Evolutionary conservation across 225 moss, liverwort and hornwort genomes (phyloP), one percentile per base, ranked within the genome.

Genomic region (Anthoceros angustus): DNA sequence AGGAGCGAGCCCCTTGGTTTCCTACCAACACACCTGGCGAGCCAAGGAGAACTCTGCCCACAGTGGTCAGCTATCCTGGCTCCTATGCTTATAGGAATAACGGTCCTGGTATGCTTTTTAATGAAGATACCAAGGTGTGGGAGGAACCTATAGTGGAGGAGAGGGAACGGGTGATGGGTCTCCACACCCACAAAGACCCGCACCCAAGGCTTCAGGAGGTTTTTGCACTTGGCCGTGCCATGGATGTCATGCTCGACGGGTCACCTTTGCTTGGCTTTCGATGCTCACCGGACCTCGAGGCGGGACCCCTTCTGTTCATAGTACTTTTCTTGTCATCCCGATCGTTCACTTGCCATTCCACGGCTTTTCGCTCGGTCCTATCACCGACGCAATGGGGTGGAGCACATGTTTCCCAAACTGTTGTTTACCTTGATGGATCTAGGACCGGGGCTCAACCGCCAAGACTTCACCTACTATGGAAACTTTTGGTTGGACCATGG

Each of bases 1-100:
- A 62, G 42, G 69, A 62, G 9, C 0, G 20, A 23, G 4, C 61
- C 5, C 40, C 62, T 9, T 70, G 69, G 69, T 41, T 62, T 20
- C 20, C 12, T 9, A 21, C 42, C 16, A 70, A 62, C 62, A 41
- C 18, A 26, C 42, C n/a, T n/a, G n/a, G n/a, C 63, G 10, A 40
- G 40, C 45, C 45, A 46, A 46, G 45, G 45, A 16, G 12, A 46
- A 16, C 45, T 11, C 16, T n/a, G 2, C 0, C 45, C 45, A 46
- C 45, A n/a, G 11, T 46, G 16, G 45, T 46, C 16, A 11, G n/a
- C 16, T 46, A 46, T 16, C 45, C 12, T 46, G 45, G 45, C 45
- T 46, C 45, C 11, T 16, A 46, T 46, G 45, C 45, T 46, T 46
- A 11, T 46, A 46, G 45, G 16, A 16, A 16, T 46, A 16, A 46